Base-by-base conservation (phyloP, 2,329 filamentous ascomycete species). In the Monascus ruber region DNA sequence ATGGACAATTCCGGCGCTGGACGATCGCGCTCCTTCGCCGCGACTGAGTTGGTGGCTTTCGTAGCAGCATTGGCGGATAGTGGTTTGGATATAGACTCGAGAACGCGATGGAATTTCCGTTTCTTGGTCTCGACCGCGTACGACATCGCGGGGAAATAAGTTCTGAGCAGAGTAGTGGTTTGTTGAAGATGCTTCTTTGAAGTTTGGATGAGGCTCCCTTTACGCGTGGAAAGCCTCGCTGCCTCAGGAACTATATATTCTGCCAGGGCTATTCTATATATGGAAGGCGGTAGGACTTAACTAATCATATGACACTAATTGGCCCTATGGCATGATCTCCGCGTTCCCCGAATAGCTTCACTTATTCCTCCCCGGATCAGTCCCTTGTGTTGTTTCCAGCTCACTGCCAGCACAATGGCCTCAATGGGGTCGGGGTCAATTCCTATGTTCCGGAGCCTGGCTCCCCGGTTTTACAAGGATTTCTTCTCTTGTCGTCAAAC, bases 61-160 rank as follows among this genome's bases (percentile, higher is more conserved):
- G 49, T 28, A 5, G 47, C 26, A 27, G 46, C 41, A 24, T 55
- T 53, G 31, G 42, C 9, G 26, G 41, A 40, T 17, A 47, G 41
- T 29, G 59, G 54, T 44, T 60, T 64, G 5, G 62, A 64, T 2
- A 69, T 51, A 2, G 65, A 67, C 35, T 68, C 65, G 0, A 69
- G 50, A 6, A 68, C 60, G 31, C 66, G 63, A 39, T 69, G 64
- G 29, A 68, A 70, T 40, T 69, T 68, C 42, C 65, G 60, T 45
- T 69, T 68, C 49, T 69, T 68, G 5, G 64, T 63, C 39, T 66
- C 63, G 27, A 69, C 48, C 5, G 64, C 59, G 49, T 68, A 69
- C 7, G 62, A 66, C 62, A 65, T 66, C 11, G 35, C 26, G 11
- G 36, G n/a, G 24, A 37, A 11, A 31, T 8, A 31, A 31, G 8